These are phyloP conservation scores for Komagataella populi DNA, from an alignment of 805 yeast species.

Conservation along the genomic window DNA sequence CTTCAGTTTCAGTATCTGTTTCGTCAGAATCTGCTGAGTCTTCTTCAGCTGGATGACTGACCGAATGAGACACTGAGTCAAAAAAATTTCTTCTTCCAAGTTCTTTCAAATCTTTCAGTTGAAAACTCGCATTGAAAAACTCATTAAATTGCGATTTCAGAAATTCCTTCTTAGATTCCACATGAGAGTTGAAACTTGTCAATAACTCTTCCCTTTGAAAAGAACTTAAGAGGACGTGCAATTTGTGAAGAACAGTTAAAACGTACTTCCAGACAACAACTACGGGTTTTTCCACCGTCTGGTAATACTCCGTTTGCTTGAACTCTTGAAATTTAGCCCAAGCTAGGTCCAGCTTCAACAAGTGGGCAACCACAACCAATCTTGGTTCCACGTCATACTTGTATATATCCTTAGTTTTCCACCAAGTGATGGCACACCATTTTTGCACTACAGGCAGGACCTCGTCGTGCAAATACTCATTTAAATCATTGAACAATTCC, in stretches of 20 bases:
- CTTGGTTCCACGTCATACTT: not conserved
- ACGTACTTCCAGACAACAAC: not conserved
- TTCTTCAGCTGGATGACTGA: not conserved
- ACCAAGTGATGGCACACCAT: not conserved
- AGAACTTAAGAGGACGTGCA: not conserved
- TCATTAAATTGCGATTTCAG: slow-evolving; percentile 17
- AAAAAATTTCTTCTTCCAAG: not conserved
- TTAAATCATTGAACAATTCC: not conserved
- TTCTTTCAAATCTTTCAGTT: slow-evolving; percentile 12
- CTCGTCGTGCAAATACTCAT: not conserved
- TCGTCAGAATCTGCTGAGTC: not conserved
- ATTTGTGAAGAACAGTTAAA: not conserved
- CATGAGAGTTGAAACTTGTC: slow-evolving; percentile 1
- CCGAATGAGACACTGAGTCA: not conserved
- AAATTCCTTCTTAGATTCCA: slow-evolving; percentile 18
- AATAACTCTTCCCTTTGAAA: not conserved
- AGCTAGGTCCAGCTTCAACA: slow-evolving; percentile 1
- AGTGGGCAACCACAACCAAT: not conserved
- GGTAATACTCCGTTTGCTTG: not conserved
- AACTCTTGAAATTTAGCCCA: not conserved
- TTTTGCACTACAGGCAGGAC: not conserved
- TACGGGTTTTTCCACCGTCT: not conserved
- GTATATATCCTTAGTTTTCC: not conserved
- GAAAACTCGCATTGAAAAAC: slow-evolving; percentile 14
- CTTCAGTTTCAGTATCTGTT: not conserved